Evolutionary conservation across 1,284 basidiomycete genomes (phyloP).

Genomic region (Rhodotorula glutinis): DNA sequence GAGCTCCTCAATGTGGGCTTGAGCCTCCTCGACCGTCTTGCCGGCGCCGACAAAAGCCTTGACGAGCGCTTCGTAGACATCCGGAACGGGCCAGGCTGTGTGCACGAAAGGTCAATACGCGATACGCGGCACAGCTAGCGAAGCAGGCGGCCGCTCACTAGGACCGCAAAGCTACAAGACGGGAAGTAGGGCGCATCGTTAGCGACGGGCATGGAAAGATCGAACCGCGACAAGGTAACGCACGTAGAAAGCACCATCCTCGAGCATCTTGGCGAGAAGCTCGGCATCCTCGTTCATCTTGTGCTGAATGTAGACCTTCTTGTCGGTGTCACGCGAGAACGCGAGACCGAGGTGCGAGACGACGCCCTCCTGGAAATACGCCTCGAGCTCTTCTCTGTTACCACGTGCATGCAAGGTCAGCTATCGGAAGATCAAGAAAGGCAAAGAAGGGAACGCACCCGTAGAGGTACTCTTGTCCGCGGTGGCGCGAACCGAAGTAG

Average conservation of each 20-base stretch:
- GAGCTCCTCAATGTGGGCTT: slow-evolving; percentile 77
- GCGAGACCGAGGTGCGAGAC: slow-evolving; percentile 88
- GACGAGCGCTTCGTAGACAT: slow-evolving; percentile 89
- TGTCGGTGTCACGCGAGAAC: slow-evolving; percentile 86
- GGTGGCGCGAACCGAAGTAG: slow-evolving; percentile 97
- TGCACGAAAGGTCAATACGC: slow-evolving; percentile 2
- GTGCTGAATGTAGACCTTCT: slow-evolving; percentile 98
- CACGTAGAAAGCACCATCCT: slow-evolving; percentile 83
- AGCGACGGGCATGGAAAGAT: neutral
- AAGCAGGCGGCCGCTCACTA: neutral
- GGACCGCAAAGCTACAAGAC: slow-evolving; percentile 1
- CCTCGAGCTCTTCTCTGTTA: slow-evolving; percentile 56
- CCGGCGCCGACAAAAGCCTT: slow-evolving; percentile 71
- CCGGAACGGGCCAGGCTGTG: slow-evolving; percentile 82
- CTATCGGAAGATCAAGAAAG: neutral
- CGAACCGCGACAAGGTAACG: slow-evolving; percentile 93
- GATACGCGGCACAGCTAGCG: neutral
- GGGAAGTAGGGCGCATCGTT: neutral
- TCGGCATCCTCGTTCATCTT: slow-evolving; percentile 90
- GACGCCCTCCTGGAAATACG: slow-evolving; percentile 70
- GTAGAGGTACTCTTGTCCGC: slow-evolving; percentile 92
- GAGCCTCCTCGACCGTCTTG: slow-evolving; percentile 65
- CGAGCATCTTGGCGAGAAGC: slow-evolving; percentile 68
- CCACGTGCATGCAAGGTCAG: neutral
- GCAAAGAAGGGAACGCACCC: slow-evolving; percentile 50